Evolutionary conservation across 2,329 filamentous ascomycete species (phyloP).

Genomic region (Fusarium irregulare): DNA sequence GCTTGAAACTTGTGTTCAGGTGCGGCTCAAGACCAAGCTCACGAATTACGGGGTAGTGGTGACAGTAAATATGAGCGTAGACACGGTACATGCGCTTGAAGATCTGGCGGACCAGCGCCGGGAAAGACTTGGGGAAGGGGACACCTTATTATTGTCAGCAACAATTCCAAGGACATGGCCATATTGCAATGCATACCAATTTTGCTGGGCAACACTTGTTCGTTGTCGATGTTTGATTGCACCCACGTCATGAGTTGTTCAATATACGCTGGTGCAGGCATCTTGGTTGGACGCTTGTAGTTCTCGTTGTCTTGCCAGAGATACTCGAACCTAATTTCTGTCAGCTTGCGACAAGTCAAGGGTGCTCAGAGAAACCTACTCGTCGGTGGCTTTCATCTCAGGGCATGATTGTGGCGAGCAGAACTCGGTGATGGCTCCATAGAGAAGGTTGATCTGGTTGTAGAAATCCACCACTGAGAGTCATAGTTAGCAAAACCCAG

Average conservation of each 20-base stretch:
- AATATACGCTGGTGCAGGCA: conserved; percentile 96
- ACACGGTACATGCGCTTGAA: conserved; percentile 99
- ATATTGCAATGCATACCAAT: conserved; percentile 69
- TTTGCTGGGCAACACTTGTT: conserved; percentile 92
- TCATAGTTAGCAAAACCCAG: conserved; percentile 2
- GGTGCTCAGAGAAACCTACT: conserved; percentile 65
- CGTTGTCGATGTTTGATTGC: conserved; percentile 94
- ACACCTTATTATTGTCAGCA: conserved; percentile 68
- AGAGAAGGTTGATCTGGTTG: conserved; percentile 99
- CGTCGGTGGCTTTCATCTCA: conserved; percentile 99
- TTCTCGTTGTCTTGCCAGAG: conserved; percentile 97
- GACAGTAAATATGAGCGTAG: conserved; percentile 99
- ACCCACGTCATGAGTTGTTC: conserved; percentile 98
- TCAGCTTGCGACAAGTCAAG: conserved; percentile 25
- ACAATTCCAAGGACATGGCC: background rate
- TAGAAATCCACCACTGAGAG: conserved; percentile 97
- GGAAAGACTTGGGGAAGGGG: conserved; percentile 93
- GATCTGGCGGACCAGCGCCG: conserved; percentile 88
- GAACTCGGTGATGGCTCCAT: conserved; percentile 98
- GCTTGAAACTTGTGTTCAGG: conserved; percentile 99
- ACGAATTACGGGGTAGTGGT: conserved; percentile 97
- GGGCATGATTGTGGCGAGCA: conserved; percentile 97
- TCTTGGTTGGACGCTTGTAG: conserved; percentile 96
- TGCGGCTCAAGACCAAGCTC: conserved; percentile 96
- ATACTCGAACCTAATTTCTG: conserved; percentile 83